Percentiles rank a stretch among this genome's conserved stretches.
These are phyloP conservation scores for Diaporthe humulicola DNA, from an alignment of 2,329 filamentous ascomycete species.

Conservation along the genomic window DNA sequence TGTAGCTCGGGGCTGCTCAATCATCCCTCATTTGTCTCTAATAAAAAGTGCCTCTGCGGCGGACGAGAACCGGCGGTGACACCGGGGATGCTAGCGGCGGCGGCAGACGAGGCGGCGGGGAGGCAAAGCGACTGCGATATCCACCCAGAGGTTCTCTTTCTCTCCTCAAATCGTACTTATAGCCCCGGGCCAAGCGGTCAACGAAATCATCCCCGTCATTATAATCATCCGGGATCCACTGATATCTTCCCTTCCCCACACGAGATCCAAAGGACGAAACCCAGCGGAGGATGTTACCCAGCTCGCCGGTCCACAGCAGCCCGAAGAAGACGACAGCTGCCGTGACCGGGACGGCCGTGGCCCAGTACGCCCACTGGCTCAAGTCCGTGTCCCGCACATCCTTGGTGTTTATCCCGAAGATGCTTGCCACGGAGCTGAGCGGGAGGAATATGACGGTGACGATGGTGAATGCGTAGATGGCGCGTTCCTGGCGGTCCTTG, in stretches of 20 bases:
- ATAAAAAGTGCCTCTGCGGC: neutral
- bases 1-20: neutral
- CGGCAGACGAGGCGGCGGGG: neutral
- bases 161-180: neutral
- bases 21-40: neutral
- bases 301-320: slow-evolving; percentile 59
- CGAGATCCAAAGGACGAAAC: slow-evolving; percentile 15
- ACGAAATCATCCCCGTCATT: neutral
- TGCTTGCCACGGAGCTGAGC: slow-evolving; percentile 59
- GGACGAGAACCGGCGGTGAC: neutral
- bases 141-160: neutral
- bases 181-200: neutral
- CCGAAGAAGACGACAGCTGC: slow-evolving; percentile 55
- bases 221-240: neutral
- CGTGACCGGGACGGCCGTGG: slow-evolving; percentile 61
- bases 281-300: slow-evolving; percentile 51
- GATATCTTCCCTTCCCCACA: neutral
- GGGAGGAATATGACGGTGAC: slow-evolving; percentile 64
- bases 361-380: slow-evolving; percentile 64
- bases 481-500: slow-evolving; percentile 59
- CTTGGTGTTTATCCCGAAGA: slow-evolving; percentile 67
- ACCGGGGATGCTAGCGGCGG: too few relatives aligned
- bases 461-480: slow-evolving; percentile 64
- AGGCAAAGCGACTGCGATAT: neutral
- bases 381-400: slow-evolving; percentile 51